phyloP scores from a whole-genome alignment of 139 green algal genomes.

The Diplosphaera chodatii region DNA sequence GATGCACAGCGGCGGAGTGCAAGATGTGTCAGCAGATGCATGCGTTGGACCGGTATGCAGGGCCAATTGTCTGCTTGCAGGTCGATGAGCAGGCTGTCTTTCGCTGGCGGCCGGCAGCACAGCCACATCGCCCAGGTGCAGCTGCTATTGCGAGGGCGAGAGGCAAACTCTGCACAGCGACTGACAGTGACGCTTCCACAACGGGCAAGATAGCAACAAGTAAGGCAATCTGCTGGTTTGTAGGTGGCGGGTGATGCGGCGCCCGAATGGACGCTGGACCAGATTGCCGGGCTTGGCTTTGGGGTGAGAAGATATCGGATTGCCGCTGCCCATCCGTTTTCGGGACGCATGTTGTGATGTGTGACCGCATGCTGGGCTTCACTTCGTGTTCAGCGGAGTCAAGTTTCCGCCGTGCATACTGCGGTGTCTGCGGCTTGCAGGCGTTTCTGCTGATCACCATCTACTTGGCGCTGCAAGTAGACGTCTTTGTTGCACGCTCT shows the following conservation, averaged over 20 bases:
- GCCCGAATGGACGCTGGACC: slow-evolving; percentile 71
- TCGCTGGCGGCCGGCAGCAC: too few species aligned
- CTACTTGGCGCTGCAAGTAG: slow-evolving; percentile 37
- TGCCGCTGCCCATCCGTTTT: neutral
- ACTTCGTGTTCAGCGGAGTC: neutral
- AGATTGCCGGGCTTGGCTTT: slow-evolving; percentile 71
- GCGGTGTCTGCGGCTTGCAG: slow-evolving; percentile 7
- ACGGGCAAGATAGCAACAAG: too few species aligned
- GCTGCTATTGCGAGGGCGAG: too few species aligned
- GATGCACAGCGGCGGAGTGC: too few species aligned
- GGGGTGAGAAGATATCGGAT: slow-evolving; percentile 34
- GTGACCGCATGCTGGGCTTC: neutral
- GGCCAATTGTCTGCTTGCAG: too few species aligned
- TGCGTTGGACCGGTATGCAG: too few species aligned
- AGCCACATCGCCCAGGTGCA: too few species aligned
- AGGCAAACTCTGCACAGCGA: too few species aligned
- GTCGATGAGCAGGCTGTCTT: too few species aligned
- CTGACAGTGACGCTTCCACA: too few species aligned
- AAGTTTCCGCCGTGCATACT: neutral
- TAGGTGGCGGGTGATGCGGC: slow-evolving; percentile 24
- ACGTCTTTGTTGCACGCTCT: slow-evolving; percentile 41
- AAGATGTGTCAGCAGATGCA: too few species aligned
- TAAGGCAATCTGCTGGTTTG: too few species aligned
- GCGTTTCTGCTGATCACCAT: slow-evolving; percentile 46
- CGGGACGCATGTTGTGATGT: neutral